A percentile compares a stretch with the other conserved stretches of the same genome.
Conservation (phyloP, 352 stramenopile genomes). For the Phytophthora pistaciae region DNA sequence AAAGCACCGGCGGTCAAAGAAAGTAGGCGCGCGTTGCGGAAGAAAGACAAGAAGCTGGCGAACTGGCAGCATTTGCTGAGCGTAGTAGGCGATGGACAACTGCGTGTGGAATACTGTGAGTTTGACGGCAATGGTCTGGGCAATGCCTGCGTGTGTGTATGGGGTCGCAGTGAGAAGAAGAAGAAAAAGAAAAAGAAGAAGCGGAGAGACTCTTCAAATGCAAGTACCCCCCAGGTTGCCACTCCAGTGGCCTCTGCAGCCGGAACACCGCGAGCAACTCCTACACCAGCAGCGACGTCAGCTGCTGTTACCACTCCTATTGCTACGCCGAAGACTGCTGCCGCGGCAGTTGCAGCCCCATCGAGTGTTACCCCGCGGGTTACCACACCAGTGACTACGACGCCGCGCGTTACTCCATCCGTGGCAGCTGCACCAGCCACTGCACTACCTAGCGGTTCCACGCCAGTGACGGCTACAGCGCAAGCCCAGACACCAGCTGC, state of each 20-base stretch:
- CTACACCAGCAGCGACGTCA: neutral
- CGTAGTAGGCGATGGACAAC: constrained; percentile 45
- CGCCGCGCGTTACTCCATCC: neutral
- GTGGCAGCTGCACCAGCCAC: neutral
- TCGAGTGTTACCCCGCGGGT: neutral
- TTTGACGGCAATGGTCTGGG: constrained; percentile 72
- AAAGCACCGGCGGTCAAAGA: constrained; percentile 12
- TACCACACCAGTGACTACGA: constrained; percentile 1
- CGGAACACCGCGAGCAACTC: neutral
- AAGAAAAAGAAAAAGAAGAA: constrained; percentile 29
- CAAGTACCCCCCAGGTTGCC: constrained; percentile 10
- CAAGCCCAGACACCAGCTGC: neutral
- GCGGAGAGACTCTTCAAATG: neutral
- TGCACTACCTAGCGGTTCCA: neutral
- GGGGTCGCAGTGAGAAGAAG: constrained; percentile 45
- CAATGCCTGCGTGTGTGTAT: constrained; percentile 74
- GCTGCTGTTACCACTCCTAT: neutral
- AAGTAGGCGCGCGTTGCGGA: constrained; percentile 23
- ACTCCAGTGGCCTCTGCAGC: neutral
- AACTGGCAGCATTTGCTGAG: constrained; percentile 78
- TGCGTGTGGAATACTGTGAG: constrained; percentile 73
- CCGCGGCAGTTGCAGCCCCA: neutral
- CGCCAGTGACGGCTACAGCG: neutral
- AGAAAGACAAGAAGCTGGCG: constrained; percentile 20
- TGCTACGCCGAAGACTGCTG: constrained; percentile 3